phyloP scores from a whole-genome alignment of 2,329 filamentous ascomycete species.

The Fusarium begoniae region DNA sequence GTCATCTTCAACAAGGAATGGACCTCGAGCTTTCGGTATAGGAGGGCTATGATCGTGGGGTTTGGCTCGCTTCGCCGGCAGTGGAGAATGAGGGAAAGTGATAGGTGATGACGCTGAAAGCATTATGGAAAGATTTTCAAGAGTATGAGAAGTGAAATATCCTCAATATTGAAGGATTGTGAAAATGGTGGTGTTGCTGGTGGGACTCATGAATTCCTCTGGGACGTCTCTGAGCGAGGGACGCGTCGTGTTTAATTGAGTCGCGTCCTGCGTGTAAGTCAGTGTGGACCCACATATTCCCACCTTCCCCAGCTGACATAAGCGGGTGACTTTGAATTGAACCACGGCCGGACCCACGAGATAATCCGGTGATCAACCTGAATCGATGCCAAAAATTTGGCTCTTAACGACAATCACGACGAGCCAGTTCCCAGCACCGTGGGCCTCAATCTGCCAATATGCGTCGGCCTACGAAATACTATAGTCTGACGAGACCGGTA shows the following conservation, averaged over 20 bases:
- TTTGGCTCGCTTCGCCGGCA: slow-evolving; percentile 49
- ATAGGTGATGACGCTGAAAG: slow-evolving; percentile 68
- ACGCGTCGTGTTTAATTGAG: slow-evolving; percentile 46
- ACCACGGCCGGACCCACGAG: slow-evolving; percentile 33
- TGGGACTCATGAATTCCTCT: slow-evolving; percentile 22
- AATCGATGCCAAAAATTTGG: slow-evolving; percentile 46
- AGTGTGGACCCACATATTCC: slow-evolving; percentile 23
- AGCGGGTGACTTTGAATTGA: slow-evolving; percentile 19
- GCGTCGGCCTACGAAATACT: slow-evolving; percentile 68
- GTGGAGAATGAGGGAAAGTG: slow-evolving; percentile 60
- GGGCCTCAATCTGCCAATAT: slow-evolving; percentile 52
- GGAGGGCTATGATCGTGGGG: slow-evolving; percentile 48
- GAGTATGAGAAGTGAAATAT: neutral
- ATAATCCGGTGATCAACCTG: slow-evolving; percentile 43
- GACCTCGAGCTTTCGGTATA: slow-evolving; percentile 49
- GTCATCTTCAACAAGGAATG: slow-evolving; percentile 53
- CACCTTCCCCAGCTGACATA: slow-evolving; percentile 25
- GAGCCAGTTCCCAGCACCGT: slow-evolving; percentile 38
- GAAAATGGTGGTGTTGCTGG: slow-evolving; percentile 6
- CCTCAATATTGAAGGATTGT: neutral
- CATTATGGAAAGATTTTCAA: slow-evolving; percentile 54
- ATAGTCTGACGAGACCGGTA: slow-evolving; percentile 73
- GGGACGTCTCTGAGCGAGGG: slow-evolving; percentile 22
- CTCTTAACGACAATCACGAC: slow-evolving; percentile 36
- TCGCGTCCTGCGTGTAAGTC: slow-evolving; percentile 34